Conservation (phyloP, 2,329 filamentous ascomycete genomes). For the Xylaria sp. region DNA sequence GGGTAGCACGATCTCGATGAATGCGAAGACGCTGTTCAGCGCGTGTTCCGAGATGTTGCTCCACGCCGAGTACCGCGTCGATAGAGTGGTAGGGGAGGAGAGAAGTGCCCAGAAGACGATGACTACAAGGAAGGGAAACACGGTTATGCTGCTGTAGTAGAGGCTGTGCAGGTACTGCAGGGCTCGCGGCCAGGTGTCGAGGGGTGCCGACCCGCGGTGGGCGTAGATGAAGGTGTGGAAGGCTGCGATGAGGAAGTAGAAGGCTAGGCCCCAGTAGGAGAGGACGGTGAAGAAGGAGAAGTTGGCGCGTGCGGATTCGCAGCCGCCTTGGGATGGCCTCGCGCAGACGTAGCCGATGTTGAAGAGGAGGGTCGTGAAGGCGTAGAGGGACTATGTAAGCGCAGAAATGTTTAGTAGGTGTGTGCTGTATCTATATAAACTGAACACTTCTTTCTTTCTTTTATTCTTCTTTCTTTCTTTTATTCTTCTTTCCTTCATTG, state of each 20-base stretch:
- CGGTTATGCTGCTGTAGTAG: conserved; percentile 71
- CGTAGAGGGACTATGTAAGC: conserved; percentile 64
- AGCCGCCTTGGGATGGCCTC: conserved; percentile 58
- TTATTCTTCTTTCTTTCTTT: neutral
- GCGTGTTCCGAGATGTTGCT: conserved; percentile 78
- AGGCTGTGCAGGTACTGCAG: conserved; percentile 74
- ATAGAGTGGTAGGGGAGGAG: conserved; percentile 73
- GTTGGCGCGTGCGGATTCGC: conserved; percentile 59
- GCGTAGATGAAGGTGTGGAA: conserved; percentile 77
- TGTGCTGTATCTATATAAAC: neutral
- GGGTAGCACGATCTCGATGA: conserved; percentile 79
- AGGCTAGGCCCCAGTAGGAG: conserved; percentile 84
- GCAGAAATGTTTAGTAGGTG: conserved; percentile 20
- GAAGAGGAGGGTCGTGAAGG: conserved; percentile 75
- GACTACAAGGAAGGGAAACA: conserved; percentile 75
- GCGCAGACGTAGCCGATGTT: conserved; percentile 73
- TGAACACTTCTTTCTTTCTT: neutral
- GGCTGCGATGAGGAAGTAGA: conserved; percentile 78
- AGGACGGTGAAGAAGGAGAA: conserved; percentile 88
- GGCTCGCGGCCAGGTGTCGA: conserved; percentile 68
- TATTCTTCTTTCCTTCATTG: neutral
- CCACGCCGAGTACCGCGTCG: conserved; percentile 66
- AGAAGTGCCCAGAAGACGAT: conserved; percentile 77
- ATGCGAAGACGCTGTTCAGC: conserved; percentile 77
- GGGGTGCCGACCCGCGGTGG: conserved; percentile 62